Evolutionary conservation across 495 filamentous ascomycete species (phyloP), one percentile per base, ranked within the genome.

Genomic region (Pyrenula aspistea): DNA sequence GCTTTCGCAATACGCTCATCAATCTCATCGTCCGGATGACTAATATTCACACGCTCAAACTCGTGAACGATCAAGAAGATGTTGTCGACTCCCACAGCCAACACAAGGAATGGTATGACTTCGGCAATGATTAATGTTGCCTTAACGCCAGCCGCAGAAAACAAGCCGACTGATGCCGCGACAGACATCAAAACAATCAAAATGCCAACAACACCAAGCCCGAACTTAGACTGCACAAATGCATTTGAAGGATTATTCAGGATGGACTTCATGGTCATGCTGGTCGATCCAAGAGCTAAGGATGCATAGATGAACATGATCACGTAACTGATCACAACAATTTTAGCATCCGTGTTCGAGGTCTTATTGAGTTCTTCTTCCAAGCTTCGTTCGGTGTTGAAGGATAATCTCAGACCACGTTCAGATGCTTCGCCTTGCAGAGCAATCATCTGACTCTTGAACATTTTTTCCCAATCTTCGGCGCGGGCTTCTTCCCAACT

Each of bases 301-400:
- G 91, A 96, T 2, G 91, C 93, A 63, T 98, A 98, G 36, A 98
- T 68, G 66, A 98, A 97, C 93, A 98, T 98, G 69, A 96, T 87
- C 59, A 97, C 80, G 71, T 98, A 98, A 74, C 92, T 96, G 69
- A 97, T 87, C 49, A 94, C 86, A 12, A 98, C 83, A 60, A 98
- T 97, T 69, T 92, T 96, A 20, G 91, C 93, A 69, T 98, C 93
- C 1, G 93, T 96, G 67, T 98, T 98, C 36, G 89, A 95, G 11
- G 87, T 91, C 68, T 97, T 95, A 71, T 96, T 98, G 51, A 84
- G 75, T 64, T 98, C 93, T 65, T 95, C 78, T 64, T 97, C 92
- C 25, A 98, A 68, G 64, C 89, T 94, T 61, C 91, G 85, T 71
- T 98, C 93, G 10, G 94, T 93, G 21, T 84, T 94, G 74, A 96